phyloP scores from a whole-genome alignment of 768 basidiomycete genomes.

The Lyophyllum shimeji region DNA sequence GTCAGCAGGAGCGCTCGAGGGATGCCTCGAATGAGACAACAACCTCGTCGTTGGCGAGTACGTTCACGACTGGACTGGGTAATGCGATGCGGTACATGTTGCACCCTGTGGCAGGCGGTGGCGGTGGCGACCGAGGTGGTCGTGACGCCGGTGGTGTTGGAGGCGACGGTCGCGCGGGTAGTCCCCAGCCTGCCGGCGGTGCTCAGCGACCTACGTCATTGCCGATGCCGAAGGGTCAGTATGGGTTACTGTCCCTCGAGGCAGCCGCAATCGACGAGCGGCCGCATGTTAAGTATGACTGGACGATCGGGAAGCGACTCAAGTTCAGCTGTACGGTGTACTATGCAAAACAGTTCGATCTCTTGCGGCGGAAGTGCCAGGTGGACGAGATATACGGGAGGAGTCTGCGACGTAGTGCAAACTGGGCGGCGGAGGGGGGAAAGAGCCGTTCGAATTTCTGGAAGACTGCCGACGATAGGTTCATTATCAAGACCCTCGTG shows the following conservation, averaged over 20 bases:
- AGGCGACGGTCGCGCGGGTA: no score
- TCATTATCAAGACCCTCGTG: constrained; percentile 83
- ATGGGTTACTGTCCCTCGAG: constrained; percentile 46
- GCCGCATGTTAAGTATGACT: constrained; percentile 84
- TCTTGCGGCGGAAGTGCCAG: constrained; percentile 62
- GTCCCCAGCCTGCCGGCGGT: constrained; percentile 30
- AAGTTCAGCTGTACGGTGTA: constrained; percentile 83
- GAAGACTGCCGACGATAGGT: constrained; percentile 76
- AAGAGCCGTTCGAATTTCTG: constrained; percentile 83
- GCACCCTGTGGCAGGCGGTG: background rate
- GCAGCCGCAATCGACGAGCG: constrained; percentile 57
- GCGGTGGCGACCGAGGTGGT: constrained; percentile 9
- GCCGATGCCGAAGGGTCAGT: constrained; percentile 42
- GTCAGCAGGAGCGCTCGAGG: background rate
- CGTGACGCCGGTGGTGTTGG: background rate
- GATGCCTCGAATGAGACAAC: constrained; percentile 14
- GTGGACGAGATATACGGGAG: constrained; percentile 59
- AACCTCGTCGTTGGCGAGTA: constrained; percentile 38
- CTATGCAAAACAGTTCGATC: constrained; percentile 80
- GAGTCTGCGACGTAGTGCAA: constrained; percentile 58
- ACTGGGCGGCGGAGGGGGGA: constrained; percentile 77
- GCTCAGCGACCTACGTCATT: constrained; percentile 26
- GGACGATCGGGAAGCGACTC: constrained; percentile 71
- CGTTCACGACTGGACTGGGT: constrained; percentile 51
- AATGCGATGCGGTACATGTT: constrained; percentile 62